A percentile compares a stretch with the other conserved stretches of the same genome.
Conservation (phyloP, 2,329 filamentous ascomycete genomes). For the Nigrospora sphaerica region DNA sequence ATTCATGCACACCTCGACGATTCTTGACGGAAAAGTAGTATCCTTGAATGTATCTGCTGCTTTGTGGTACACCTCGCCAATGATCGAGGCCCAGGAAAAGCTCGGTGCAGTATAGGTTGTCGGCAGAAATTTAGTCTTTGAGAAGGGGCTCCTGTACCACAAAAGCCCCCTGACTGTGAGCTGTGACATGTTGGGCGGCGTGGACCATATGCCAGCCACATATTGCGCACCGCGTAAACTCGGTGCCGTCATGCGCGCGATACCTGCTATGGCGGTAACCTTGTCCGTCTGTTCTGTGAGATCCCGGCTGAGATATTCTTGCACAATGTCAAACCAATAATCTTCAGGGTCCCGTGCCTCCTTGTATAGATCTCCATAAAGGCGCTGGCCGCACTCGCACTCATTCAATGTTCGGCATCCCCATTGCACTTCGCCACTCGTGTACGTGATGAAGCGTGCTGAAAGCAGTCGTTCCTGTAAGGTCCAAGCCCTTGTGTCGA, state of each 20-base stretch:
- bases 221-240: neutral
- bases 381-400: constrained; percentile 4
- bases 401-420: neutral
- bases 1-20: neutral
- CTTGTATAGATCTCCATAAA: neutral
- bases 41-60: neutral
- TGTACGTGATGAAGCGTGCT: neutral
- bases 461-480: constrained; percentile 3
- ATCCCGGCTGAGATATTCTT: neutral
- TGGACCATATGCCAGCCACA: constrained; percentile 1
- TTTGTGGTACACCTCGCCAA: neutral
- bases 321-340: neutral
- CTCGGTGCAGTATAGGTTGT: neutral
- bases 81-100: constrained; percentile 3
- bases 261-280: constrained; percentile 1
- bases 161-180: neutral
- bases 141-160: neutral
- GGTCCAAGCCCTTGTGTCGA: constrained; percentile 1
- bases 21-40: neutral
- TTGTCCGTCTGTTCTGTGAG: neutral
- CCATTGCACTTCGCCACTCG: constrained; percentile 3
- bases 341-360: neutral
- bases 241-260: neutral
- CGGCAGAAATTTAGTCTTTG: neutral
- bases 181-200: neutral